phyloP scores from a whole-genome alignment of 73 alveolate species.

The Blepharisma japonicum region DNA sequence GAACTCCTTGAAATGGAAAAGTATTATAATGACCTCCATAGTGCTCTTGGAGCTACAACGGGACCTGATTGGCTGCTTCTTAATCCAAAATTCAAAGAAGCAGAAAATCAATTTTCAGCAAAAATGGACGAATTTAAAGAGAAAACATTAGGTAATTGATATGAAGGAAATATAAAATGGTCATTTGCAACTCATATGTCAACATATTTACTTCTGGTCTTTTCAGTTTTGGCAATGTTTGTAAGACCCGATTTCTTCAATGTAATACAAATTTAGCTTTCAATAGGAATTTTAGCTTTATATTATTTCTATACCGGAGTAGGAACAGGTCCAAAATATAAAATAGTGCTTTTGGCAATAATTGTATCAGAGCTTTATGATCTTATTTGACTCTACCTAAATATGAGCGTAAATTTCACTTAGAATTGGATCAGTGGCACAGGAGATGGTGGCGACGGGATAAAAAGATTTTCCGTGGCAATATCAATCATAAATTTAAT shows the following conservation, averaged over 20 bases:
- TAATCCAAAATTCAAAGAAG: background rate
- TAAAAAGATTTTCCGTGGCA: no score
- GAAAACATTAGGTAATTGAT: background rate
- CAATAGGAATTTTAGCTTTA: no score
- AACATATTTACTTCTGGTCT: background rate
- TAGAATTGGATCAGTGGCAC: no score
- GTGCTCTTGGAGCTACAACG: background rate
- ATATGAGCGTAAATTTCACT: no score
- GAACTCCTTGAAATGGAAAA: background rate
- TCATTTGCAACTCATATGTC: background rate
- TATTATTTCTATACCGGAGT: no score
- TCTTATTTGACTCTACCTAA: no score
- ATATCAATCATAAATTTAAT: no score
- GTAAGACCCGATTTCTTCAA: constrained; percentile 19
- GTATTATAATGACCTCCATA: background rate
- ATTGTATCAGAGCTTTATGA: no score
- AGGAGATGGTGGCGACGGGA: no score
- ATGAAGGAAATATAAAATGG: background rate
- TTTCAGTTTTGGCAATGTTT: background rate
- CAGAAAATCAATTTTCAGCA: background rate
- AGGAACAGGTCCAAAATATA: no score
- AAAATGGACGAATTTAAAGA: background rate
- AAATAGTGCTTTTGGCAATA: no score
- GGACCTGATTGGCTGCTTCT: background rate
- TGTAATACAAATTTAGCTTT: no score